A percentile compares a stretch with the other conserved stretches of the same genome.
These are phyloP conservation scores for Xerocomellus amylosporus DNA, from an alignment of 768 basidiomycete species.

Conservation along the genomic window DNA sequence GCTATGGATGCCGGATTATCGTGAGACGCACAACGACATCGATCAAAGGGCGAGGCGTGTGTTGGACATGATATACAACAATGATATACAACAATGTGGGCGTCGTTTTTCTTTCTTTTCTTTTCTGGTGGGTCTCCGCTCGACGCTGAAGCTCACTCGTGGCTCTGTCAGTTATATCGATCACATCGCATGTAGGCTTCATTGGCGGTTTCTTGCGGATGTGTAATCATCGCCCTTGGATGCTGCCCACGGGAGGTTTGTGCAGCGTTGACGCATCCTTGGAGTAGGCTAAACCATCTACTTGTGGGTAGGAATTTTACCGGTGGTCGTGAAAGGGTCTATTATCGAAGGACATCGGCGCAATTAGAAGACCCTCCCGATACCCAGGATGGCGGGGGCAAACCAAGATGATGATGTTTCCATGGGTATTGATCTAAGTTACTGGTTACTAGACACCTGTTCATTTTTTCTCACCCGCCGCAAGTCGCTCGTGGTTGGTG, in stretches of 20 bases:
- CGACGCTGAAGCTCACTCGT: background rate
- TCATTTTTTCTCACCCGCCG: too few relatives aligned
- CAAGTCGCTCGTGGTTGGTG: too few relatives aligned
- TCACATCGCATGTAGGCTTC: conserved; percentile 64
- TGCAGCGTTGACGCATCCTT: background rate
- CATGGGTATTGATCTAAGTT: too few relatives aligned
- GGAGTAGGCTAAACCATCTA: background rate
- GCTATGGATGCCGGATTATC: conserved; percentile 45
- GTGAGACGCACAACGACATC: conserved; percentile 29
- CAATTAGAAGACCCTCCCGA: background rate
- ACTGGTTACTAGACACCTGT: too few relatives aligned
- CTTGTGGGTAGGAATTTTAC: conserved; percentile 22
- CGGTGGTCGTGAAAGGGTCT: conserved; percentile 24
- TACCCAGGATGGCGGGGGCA: background rate
- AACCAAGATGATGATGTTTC: too few relatives aligned
- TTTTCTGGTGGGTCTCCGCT: background rate
- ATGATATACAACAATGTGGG: conserved; percentile 43
- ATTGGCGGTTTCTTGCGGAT: conserved; percentile 53
- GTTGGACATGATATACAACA: conserved; percentile 53
- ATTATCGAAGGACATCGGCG: background rate
- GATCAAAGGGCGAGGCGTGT: conserved; percentile 48
- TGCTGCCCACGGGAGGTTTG: conserved; percentile 65
- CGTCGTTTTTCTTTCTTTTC: conserved; percentile 14
- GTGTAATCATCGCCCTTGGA: conserved; percentile 42
- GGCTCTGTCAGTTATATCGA: conserved; percentile 50